These are phyloP conservation scores for Jaapia argillacea DNA, from an alignment of 768 basidiomycete genomes.

Conservation along the genomic window DNA sequence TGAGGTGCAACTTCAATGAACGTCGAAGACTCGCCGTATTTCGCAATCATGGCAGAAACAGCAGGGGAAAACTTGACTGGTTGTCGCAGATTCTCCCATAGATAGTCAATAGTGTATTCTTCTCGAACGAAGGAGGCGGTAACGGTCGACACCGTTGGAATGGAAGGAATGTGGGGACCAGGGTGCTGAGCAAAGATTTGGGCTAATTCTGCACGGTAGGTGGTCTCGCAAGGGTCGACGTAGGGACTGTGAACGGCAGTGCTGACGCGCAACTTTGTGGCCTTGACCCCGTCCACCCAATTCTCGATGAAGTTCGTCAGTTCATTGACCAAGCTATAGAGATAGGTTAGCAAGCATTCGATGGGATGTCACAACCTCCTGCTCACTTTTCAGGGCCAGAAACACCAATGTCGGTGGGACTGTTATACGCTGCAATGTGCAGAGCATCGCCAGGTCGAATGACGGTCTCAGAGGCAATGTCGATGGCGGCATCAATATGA, in stretches of 20 bases:
- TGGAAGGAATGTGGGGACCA: not conserved
- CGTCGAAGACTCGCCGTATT: not conserved
- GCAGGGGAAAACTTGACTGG: not conserved
- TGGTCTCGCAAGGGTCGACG: not conserved
- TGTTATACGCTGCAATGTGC: constrained; percentile 5
- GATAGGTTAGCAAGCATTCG: too few relatives aligned
- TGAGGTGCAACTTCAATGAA: not conserved
- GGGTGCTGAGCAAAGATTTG: not conserved
- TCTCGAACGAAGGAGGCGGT: not conserved
- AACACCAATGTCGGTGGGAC: constrained; percentile 4
- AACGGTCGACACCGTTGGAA: not conserved
- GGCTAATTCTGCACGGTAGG: not conserved
- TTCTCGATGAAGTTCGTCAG: not conserved
- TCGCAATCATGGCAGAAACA: not conserved
- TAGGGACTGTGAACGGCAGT: not conserved
- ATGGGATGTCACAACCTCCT: too few relatives aligned
- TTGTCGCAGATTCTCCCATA: not conserved
- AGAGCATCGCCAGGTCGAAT: not conserved
- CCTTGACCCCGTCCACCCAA: not conserved
- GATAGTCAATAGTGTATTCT: not conserved
- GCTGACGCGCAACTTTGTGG: not conserved
- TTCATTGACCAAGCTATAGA: not conserved
- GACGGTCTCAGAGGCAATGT: not conserved
- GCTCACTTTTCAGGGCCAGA: constrained; percentile 2
- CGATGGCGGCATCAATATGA: not conserved